A percentile compares a stretch with the other conserved stretches of the same genome.
phyloP scores from a whole-genome alignment of 768 basidiomycete genomes.

The Albatrellus ellisii region DNA sequence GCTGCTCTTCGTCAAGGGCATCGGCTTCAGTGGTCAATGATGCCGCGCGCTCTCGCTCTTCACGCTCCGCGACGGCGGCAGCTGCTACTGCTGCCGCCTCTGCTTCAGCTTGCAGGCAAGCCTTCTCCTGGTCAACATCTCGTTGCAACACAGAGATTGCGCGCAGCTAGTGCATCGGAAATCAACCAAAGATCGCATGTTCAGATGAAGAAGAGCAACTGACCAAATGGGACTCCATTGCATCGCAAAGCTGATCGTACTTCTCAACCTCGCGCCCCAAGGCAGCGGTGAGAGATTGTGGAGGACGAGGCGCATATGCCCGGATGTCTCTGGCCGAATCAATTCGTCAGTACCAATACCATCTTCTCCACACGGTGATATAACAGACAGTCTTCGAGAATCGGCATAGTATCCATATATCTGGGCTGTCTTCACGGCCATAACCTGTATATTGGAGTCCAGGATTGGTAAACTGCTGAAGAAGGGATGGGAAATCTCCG shows the following conservation, averaged over 20 bases:
- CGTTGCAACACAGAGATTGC: slow-evolving; percentile 63
- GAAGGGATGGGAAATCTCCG: too few relatives aligned
- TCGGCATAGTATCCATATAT: slow-evolving; percentile 61
- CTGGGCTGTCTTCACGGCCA: slow-evolving; percentile 58
- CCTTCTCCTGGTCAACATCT: slow-evolving; percentile 39
- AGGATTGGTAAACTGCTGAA: too few relatives aligned
- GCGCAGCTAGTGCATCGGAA: slow-evolving; percentile 33
- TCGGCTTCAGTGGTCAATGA: background rate
- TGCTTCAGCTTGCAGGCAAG: slow-evolving; percentile 20
- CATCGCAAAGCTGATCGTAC: slow-evolving; percentile 70
- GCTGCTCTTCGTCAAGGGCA: background rate
- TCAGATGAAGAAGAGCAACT: slow-evolving; percentile 15
- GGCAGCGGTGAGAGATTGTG: slow-evolving; percentile 47
- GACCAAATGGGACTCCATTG: slow-evolving; percentile 61
- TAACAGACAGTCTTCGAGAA: slow-evolving; percentile 47
- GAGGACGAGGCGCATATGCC: slow-evolving; percentile 45
- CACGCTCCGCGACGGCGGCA: slow-evolving; percentile 21
- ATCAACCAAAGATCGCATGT: background rate
- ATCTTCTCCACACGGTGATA: background rate
- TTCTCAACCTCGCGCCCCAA: slow-evolving; percentile 66
- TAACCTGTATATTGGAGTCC: slow-evolving; percentile 32
- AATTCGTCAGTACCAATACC: background rate
- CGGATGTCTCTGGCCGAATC: slow-evolving; percentile 36
- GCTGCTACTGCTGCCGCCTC: slow-evolving; percentile 23
- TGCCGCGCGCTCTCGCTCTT: slow-evolving; percentile 16